These are phyloP conservation scores for Forsythia viridissima DNA, from an alignment of 257 asterid species.

Conservation along the genomic window DNA sequence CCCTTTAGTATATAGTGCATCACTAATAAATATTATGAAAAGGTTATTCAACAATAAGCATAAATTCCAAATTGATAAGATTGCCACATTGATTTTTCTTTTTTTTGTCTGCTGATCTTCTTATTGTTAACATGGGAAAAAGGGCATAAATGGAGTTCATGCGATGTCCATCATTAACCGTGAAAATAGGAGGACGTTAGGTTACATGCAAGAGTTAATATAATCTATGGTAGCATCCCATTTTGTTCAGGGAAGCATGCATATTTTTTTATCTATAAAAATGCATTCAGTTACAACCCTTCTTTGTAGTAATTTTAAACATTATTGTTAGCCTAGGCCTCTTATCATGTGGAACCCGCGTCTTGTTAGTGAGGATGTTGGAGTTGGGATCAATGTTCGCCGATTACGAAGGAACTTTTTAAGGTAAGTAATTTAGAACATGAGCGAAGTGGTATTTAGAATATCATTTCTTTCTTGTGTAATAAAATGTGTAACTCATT, in stretches of 20 bases:
- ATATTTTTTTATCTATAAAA: not conserved
- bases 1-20: too few species aligned
- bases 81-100: not conserved
- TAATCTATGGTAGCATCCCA: conserved; percentile 7
- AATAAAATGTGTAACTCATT: conserved; percentile 6
- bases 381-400: conserved; percentile 92
- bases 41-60: too few species aligned
- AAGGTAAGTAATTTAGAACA: conserved; percentile 45
- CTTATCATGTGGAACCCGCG: conserved; percentile 99
- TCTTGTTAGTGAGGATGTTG: conserved; percentile 93
- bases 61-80: not conserved
- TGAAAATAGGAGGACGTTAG: not conserved
- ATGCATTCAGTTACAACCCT: conserved; percentile 15
- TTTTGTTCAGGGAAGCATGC: conserved; percentile 5
- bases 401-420: conserved; percentile 66
- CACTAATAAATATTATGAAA: too few species aligned
- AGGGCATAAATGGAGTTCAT: not conserved
- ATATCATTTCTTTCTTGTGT: not conserved
- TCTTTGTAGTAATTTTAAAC: conserved; percentile 33
- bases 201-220: conserved; percentile 9
- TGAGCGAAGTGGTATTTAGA: not conserved
- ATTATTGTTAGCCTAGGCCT: conserved; percentile 87
- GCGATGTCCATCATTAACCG: not conserved
- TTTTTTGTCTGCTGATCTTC: not conserved
- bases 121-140: not conserved